Base-by-base conservation (phyloP, 257 asterid species). In the Anisodus acutangulus region DNA sequence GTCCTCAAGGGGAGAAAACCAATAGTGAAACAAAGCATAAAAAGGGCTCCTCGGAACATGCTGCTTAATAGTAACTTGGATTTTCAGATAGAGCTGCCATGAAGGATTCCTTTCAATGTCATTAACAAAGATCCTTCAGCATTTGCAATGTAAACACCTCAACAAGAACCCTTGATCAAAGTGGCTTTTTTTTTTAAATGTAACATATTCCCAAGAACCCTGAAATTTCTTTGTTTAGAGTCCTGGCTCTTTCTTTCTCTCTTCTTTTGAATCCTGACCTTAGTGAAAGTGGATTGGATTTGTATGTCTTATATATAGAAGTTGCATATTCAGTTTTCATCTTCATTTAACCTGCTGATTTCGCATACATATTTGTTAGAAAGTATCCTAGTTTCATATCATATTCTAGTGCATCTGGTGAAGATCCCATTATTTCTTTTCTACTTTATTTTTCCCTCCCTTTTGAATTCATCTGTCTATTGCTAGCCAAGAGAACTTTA, bases 401-500 rank as follows among this genome's bases (percentile, higher is more conserved):
- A 60, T 60, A 26, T 63, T 26, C 41, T 63, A 22, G 16, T 22
- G 70, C 6, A 31, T 63, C 70, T 22, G 41, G 37, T 63, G 70
- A 63, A 63, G 41, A 63, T 22, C 37, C 70, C 41, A 9, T 63
- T 26, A 45, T 10, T 11, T 31, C 72, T 31, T 66, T 64, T 31
- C 16, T 66, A 26, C 45, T 31, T 11, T 66, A 17, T 66, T 66
- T 66, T n/a, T 31, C 26, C 82, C 66, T 51, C 22, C 64, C 60
- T 74, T 39, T 22, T 0, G 43, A 76, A 51, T 51, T 76, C 47
- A 45, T 76, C 13, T 69, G 62, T 60, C 58, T 74, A 45, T 76
- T 49, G 62, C 22, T 49, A 76, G 62, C 63, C 63, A 76, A 51
- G 62, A 76, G 47, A 26, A 76, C 45, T 49, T 76, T 13, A 51